Conservation (phyloP, 805 yeast genomes). For the Yamadazyma sp. region DNA sequence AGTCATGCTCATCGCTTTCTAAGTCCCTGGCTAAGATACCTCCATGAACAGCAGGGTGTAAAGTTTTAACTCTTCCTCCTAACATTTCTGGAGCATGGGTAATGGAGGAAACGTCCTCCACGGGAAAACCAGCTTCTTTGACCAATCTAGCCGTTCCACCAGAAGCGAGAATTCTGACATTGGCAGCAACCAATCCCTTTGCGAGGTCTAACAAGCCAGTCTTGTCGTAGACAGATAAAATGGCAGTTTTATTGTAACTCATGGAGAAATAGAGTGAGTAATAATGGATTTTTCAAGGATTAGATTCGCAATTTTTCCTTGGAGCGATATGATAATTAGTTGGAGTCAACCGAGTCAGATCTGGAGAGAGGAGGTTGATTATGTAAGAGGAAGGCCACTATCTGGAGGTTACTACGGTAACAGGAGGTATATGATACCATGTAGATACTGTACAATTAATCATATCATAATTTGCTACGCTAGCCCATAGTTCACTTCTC, state of each 20-base stretch:
- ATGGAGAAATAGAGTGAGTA: conserved; percentile 3
- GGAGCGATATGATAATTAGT: conserved; percentile 7
- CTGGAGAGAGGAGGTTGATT: too few relatives aligned
- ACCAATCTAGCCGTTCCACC: conserved; percentile 96
- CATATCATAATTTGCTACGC: too few relatives aligned
- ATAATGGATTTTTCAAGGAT: conserved; percentile 1
- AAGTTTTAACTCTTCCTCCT: conserved; percentile 97
- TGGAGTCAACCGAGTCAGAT: conserved; percentile 11
- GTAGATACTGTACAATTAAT: too few relatives aligned
- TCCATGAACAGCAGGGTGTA: conserved; percentile 99
- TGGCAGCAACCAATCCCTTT: conserved; percentile 85
- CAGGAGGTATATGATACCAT: too few relatives aligned
- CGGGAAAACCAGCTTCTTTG: conserved; percentile 97
- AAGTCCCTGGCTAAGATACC: conserved; percentile 94
- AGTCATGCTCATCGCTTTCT: conserved; percentile 86
- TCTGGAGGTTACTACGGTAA: too few relatives aligned
- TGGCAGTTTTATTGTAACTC: conserved; percentile 74
- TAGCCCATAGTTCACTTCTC: too few relatives aligned
- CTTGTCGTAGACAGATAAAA: conserved; percentile 94
- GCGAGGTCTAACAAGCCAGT: conserved; percentile 96
- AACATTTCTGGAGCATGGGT: conserved; percentile 99
- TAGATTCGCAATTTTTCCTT: too few relatives aligned
- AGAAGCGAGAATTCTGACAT: conserved; percentile 90
- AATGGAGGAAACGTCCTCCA: conserved; percentile 90
- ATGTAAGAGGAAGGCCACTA: too few relatives aligned